Conservation (phyloP, 768 basidiomycete genomes). For the Psilocybe cyanescens region DNA sequence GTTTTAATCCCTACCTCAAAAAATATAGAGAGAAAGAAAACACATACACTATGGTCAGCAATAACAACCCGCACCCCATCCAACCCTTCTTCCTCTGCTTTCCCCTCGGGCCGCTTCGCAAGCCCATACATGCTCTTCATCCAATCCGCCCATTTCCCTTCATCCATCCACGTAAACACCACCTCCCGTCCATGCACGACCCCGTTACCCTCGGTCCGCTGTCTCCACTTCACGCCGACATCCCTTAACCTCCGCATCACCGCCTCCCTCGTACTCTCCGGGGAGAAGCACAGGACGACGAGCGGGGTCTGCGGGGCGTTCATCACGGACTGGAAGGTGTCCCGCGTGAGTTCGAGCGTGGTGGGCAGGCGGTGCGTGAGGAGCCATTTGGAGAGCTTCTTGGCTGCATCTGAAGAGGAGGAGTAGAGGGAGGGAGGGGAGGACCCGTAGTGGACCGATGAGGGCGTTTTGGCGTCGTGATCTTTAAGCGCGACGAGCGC, state of each 20-base stretch:
- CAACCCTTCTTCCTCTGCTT: slow-evolving; percentile 24
- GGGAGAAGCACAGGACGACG: slow-evolving; percentile 71
- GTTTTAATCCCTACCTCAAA: neutral
- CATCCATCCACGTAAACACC: slow-evolving; percentile 91
- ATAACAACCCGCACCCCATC: slow-evolving; percentile 64
- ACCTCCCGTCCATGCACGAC: slow-evolving; percentile 55
- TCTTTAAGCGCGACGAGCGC: slow-evolving; percentile 73
- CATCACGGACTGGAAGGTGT: slow-evolving; percentile 87
- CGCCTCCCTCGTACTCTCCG: slow-evolving; percentile 32
- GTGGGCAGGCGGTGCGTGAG: slow-evolving; percentile 73
- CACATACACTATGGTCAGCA: slow-evolving; percentile 75
- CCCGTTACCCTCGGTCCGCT: slow-evolving; percentile 42
- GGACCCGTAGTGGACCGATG: slow-evolving; percentile 46
- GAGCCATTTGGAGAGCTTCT: slow-evolving; percentile 58
- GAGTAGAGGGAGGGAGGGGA: slow-evolving; percentile 22
- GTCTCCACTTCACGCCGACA: slow-evolving; percentile 65
- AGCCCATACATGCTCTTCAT: slow-evolving; percentile 85
- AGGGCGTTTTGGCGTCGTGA: slow-evolving; percentile 49
- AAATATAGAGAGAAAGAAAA: neutral
- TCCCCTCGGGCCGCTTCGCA: slow-evolving; percentile 14
- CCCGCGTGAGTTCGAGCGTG: slow-evolving; percentile 71
- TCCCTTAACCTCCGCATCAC: slow-evolving; percentile 53
- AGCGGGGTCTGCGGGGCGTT: slow-evolving; percentile 74
- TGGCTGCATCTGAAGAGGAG: slow-evolving; percentile 8
- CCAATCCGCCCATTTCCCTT: slow-evolving; percentile 83